Conservation (phyloP, 352 stramenopile species). For the Globisporangium rhizosaccharum region DNA sequence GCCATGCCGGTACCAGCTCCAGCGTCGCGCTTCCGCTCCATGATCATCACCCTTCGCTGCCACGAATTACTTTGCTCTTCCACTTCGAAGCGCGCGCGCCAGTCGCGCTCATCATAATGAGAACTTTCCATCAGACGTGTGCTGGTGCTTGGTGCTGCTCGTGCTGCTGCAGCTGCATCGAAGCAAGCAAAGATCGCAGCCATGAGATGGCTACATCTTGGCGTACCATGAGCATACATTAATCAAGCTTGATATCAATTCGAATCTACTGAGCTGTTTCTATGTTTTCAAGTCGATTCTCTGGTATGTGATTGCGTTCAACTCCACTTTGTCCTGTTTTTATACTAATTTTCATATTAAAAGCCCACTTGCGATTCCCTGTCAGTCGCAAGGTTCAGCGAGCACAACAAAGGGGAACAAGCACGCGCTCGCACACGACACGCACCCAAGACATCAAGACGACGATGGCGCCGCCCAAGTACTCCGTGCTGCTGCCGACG, state of each 20-base stretch:
- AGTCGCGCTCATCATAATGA: no score
- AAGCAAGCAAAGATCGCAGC: not conserved
- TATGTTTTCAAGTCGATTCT: not conserved
- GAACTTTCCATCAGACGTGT: no score
- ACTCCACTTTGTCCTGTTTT: no score
- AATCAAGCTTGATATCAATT: no score
- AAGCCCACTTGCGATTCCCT: not conserved
- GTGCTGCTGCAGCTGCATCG: no score
- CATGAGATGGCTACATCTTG: not conserved
- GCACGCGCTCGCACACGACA: not conserved
- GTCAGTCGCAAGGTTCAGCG: not conserved
- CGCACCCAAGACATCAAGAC: not conserved
- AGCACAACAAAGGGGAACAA: not conserved
- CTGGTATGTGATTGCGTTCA: not conserved
- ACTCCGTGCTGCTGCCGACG: slow-evolving; percentile 96
- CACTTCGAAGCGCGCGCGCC: no score
- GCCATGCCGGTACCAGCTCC: not conserved
- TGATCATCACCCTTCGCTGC: not conserved
- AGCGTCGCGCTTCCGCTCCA: slow-evolving; percentile 1
- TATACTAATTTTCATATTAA: not conserved
- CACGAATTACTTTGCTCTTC: no score
- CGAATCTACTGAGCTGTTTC: not conserved
- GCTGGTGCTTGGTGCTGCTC: no score
- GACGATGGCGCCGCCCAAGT: slow-evolving; percentile 42
- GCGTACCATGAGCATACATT: no score